Evolutionary conservation across 2,329 filamentous ascomycete species (phyloP).

Genomic region (Emmonsiellopsis sp.): DNA sequence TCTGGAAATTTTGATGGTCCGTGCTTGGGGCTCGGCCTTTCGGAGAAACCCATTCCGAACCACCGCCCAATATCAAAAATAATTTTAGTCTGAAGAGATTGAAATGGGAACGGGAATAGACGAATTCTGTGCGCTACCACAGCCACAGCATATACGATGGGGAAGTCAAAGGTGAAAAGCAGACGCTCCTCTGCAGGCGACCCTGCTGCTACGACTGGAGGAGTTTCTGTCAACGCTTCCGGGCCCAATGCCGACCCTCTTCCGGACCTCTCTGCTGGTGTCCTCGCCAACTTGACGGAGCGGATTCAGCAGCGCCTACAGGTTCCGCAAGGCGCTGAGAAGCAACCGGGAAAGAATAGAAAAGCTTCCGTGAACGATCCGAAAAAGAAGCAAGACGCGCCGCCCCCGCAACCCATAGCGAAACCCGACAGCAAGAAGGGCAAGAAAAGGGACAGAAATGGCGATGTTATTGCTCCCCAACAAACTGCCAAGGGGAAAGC

Average conservation of each 20-base stretch:
- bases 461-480: slow-evolving; percentile 33
- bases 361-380: slow-evolving; percentile 5
- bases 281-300: slow-evolving; percentile 33
- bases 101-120: background rate
- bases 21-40: background rate
- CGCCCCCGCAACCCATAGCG: slow-evolving; percentile 20
- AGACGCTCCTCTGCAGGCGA: slow-evolving; percentile 20
- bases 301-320: slow-evolving; percentile 34
- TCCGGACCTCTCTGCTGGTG: slow-evolving; percentile 28
- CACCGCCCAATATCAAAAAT: background rate
- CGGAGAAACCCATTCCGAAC: slow-evolving; percentile 5
- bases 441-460: slow-evolving; percentile 40
- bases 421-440: slow-evolving; percentile 14
- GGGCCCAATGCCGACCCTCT: slow-evolving; percentile 16
- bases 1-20: background rate
- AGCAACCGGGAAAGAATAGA: slow-evolving; percentile 16
- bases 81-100: background rate
- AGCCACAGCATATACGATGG: slow-evolving; percentile 23
- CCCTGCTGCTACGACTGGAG: slow-evolving; percentile 8
- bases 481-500: slow-evolving; percentile 21
- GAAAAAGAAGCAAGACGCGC: slow-evolving; percentile 19
- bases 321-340: slow-evolving; percentile 22
- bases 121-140: slow-evolving; percentile 1
- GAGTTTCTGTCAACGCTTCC: slow-evolving; percentile 13
- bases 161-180: slow-evolving; percentile 28